These are phyloP conservation scores for Penicillium samsonianum DNA, from an alignment of 495 filamentous ascomycete genomes.

Conservation along the genomic window DNA sequence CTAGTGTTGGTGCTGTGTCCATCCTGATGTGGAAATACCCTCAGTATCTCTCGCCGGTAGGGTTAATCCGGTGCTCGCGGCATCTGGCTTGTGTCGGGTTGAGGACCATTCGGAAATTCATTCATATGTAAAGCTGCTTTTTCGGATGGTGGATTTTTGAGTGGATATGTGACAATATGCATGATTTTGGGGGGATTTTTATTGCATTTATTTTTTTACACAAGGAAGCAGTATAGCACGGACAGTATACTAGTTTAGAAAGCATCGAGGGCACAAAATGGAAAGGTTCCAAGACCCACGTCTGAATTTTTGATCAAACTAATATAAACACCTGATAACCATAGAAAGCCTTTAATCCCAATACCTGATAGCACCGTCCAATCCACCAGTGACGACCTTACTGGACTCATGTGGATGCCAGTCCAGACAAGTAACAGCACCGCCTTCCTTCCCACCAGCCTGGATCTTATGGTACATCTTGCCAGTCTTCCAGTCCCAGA, in stretches of 20 bases:
- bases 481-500: constrained; percentile 99
- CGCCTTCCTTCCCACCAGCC: constrained; percentile 62
- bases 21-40: constrained; percentile 39
- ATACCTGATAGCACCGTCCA: constrained; percentile 87
- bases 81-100: constrained; percentile 15
- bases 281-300: background rate
- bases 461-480: constrained; percentile 97
- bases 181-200: background rate
- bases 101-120: constrained; percentile 1
- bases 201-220: background rate
- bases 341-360: constrained; percentile 71
- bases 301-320: constrained; percentile 6
- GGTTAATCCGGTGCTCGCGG: constrained; percentile 10
- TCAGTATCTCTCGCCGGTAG: constrained; percentile 18
- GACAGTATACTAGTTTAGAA: background rate
- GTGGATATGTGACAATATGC: background rate
- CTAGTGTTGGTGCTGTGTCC: constrained; percentile 27
- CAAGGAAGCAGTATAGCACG: background rate
- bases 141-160: background rate
- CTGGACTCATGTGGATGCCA: constrained; percentile 97
- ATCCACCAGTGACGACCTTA: constrained; percentile 86
- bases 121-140: background rate
- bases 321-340: background rate
- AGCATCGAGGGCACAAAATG: background rate
- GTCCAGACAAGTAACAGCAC: constrained; percentile 75